Percentiles rank a stretch among this genome's conserved stretches.
phyloP scores from a whole-genome alignment of 495 filamentous ascomycete genomes.

The Tuber borchii region DNA sequence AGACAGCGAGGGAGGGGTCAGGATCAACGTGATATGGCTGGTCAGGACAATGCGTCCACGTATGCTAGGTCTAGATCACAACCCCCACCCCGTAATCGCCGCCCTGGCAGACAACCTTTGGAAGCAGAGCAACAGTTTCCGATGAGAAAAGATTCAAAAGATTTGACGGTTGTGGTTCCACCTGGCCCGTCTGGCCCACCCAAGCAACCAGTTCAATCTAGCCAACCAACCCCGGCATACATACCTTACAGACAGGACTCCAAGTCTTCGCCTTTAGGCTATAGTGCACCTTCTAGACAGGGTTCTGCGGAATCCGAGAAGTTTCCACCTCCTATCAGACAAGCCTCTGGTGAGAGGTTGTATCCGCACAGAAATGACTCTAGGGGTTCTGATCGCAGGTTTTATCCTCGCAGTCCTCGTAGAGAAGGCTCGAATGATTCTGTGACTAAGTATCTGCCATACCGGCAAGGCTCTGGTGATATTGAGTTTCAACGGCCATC shows the following conservation, averaged over 20 bases:
- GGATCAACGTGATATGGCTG: slow-evolving; percentile 6
- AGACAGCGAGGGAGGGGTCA: slow-evolving; percentile 11
- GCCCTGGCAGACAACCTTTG: slow-evolving; percentile 43
- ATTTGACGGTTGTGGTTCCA: neutral
- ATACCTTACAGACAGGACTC: slow-evolving; percentile 39
- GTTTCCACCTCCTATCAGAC: slow-evolving; percentile 31
- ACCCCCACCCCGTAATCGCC: slow-evolving; percentile 14
- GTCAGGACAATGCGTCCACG: slow-evolving; percentile 3
- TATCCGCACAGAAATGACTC: slow-evolving; percentile 34
- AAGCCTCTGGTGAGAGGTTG: slow-evolving; percentile 28
- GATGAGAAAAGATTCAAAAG: slow-evolving; percentile 18
- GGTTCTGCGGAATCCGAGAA: slow-evolving; percentile 30
- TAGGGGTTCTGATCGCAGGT: slow-evolving; percentile 27
- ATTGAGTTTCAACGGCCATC: neutral
- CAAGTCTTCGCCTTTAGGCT: slow-evolving; percentile 20
- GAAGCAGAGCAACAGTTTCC: slow-evolving; percentile 30
- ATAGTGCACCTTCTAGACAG: slow-evolving; percentile 21
- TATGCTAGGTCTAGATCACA: slow-evolving; percentile 32
- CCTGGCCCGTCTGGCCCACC: neutral
- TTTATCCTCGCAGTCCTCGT: slow-evolving; percentile 24
- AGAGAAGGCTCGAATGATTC: slow-evolving; percentile 30
- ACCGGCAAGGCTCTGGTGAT: slow-evolving; percentile 31
- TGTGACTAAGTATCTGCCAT: slow-evolving; percentile 31
- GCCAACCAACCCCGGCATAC: slow-evolving; percentile 18
- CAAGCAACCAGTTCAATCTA: neutral